Conservation (phyloP, 2,329 filamentous ascomycete species). For the Fusarium kyushuense region DNA sequence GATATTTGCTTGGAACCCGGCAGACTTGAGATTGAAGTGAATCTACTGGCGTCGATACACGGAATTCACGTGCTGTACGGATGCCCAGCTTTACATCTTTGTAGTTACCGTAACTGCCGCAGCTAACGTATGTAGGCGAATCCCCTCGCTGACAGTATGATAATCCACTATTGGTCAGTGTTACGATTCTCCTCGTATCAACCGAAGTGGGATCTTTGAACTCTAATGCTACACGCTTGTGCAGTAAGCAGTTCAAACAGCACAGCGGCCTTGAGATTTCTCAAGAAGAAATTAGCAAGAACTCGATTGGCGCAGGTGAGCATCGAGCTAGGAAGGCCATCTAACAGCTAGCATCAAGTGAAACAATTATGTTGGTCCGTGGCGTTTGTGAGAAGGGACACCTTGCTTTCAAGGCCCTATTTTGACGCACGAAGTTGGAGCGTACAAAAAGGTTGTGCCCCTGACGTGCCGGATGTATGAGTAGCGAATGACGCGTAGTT, state of each 20-base stretch:
- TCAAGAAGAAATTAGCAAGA: not conserved
- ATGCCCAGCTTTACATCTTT: not conserved
- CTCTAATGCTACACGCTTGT: constrained; percentile 1
- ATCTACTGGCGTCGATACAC: not conserved
- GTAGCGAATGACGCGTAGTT: not conserved
- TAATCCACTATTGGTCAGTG: not conserved
- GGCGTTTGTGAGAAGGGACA: not conserved
- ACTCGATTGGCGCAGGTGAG: not conserved
- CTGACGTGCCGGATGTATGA: not conserved
- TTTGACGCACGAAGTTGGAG: not conserved
- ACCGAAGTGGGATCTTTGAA: not conserved
- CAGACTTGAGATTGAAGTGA: not conserved
- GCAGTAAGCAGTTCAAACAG: constrained; percentile 13
- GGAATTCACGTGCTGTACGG: not conserved
- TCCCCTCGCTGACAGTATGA: not conserved
- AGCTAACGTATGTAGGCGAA: not conserved
- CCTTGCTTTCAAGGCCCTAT: not conserved
- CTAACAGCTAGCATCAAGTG: not conserved
- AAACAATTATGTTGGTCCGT: not conserved
- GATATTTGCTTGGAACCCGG: not conserved
- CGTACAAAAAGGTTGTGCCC: not conserved
- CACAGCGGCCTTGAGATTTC: not conserved
- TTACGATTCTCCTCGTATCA: not conserved
- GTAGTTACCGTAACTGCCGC: not conserved
- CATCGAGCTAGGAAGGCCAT: constrained; percentile 5